A percentile compares a stretch with the other conserved stretches of the same genome.
Evolutionary conservation across 352 stramenopile species (phyloP).

Genomic region (Pythium vanterpoolii): DNA sequence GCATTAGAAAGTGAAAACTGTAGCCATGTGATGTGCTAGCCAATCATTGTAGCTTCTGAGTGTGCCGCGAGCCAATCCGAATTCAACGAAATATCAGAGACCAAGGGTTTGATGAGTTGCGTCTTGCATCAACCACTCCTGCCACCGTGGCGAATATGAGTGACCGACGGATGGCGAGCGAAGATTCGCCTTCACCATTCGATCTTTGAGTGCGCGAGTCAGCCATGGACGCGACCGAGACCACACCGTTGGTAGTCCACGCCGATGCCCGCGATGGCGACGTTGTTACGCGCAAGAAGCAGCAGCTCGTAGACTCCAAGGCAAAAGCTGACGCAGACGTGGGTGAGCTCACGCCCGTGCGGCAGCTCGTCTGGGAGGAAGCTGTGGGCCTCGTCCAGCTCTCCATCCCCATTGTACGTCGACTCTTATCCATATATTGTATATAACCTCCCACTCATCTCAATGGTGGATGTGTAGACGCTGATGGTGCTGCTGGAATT

Average conservation of each 20-base stretch:
- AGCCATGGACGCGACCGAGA: not conserved
- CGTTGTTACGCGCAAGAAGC: conserved; percentile 2
- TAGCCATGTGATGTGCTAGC: not conserved
- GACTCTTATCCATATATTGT: not conserved
- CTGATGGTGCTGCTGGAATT: conserved; percentile 45
- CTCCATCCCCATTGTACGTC: conserved; percentile 19
- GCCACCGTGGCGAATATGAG: not conserved
- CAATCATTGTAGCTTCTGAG: not conserved
- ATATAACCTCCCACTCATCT: not conserved
- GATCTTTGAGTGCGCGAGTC: too few relatives aligned
- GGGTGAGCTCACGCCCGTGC: not conserved
- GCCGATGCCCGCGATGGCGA: conserved; percentile 1
- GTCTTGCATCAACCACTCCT: not conserved
- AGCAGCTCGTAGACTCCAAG: conserved; percentile 5
- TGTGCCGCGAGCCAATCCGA: not conserved
- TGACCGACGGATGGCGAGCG: not conserved
- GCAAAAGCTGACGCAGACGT: not conserved
- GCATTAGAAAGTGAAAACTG: not conserved
- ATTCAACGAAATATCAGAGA: not conserved
- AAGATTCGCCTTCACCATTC: too few relatives aligned
- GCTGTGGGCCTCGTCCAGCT: conserved; percentile 6
- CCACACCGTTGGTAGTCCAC: conserved; percentile 15
- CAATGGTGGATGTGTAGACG: conserved; percentile 22
- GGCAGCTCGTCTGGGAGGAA: conserved; percentile 16
- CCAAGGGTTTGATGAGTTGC: not conserved